These are phyloP conservation scores for Lodderomyces elongisporus DNA, from an alignment of 1,139 yeast genomes.

Conservation along the genomic window DNA sequence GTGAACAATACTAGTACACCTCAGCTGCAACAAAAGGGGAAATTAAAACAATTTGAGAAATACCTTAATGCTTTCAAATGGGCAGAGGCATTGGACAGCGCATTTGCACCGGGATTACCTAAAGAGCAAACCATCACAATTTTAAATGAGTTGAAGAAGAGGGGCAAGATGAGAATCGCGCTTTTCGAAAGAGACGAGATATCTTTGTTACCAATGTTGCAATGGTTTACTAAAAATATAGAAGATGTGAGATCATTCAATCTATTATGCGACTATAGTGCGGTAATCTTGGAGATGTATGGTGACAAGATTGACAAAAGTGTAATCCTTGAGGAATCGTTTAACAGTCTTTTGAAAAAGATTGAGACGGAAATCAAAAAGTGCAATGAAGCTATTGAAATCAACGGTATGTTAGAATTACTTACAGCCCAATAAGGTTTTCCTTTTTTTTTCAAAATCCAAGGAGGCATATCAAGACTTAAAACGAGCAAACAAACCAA, in stretches of 20 bases:
- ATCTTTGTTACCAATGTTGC: slow-evolving; percentile 74
- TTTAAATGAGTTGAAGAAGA: slow-evolving; percentile 73
- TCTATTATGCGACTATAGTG: slow-evolving; percentile 78
- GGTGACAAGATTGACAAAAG: slow-evolving; percentile 67
- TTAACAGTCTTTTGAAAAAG: slow-evolving; percentile 54
- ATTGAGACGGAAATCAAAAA: slow-evolving; percentile 66
- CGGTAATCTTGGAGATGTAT: slow-evolving; percentile 76
- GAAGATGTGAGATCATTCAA: slow-evolving; percentile 77
- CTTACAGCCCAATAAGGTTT: slow-evolving; percentile 41
- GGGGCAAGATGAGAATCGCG: slow-evolving; percentile 82
- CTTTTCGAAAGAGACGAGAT: slow-evolving; percentile 81
- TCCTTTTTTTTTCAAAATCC: too few relatives aligned
- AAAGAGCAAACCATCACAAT: slow-evolving; percentile 77
- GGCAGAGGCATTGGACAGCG: slow-evolving; percentile 88
- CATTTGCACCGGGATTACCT: slow-evolving; percentile 71
- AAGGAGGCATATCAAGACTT: too few relatives aligned
- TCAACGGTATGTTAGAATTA: slow-evolving; percentile 90
- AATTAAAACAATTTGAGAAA: slow-evolving; percentile 75
- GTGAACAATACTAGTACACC: slow-evolving; percentile 42
- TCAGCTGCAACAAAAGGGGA: slow-evolving; percentile 36
- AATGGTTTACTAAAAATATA: slow-evolving; percentile 73
- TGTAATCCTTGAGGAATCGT: slow-evolving; percentile 72
- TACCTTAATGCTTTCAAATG: slow-evolving; percentile 84
- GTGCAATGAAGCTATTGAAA: slow-evolving; percentile 82
- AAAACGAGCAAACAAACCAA: too few relatives aligned